phyloP scores from a whole-genome alignment of 2,329 filamentous ascomycete species.

The Neonectria coccinea region DNA sequence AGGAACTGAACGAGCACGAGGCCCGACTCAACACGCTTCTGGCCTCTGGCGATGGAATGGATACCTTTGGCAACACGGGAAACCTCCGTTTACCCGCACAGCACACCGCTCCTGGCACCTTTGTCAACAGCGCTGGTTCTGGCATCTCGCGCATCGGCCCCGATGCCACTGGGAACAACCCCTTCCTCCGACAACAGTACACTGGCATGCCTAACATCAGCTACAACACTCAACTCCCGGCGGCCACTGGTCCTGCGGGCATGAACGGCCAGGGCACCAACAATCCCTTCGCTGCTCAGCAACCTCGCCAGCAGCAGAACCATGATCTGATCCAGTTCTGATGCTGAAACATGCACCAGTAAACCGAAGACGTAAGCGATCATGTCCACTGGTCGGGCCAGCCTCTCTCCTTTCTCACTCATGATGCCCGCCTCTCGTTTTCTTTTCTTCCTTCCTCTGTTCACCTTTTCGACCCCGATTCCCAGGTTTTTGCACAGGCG shows the following conservation, averaged over 20 bases:
- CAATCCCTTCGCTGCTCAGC: conserved; percentile 69
- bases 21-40: conserved; percentile 88
- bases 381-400: neutral
- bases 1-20: conserved; percentile 71
- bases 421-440: conserved; percentile 28
- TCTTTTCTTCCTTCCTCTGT: conserved; percentile 34
- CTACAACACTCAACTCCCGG: conserved; percentile 65
- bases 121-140: conserved; percentile 93
- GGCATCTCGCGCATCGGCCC: conserved; percentile 77
- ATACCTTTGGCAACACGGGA: conserved; percentile 98
- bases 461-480: conserved; percentile 38
- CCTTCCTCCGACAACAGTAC: conserved; percentile 86
- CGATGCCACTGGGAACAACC: conserved; percentile 86
- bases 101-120: conserved; percentile 94
- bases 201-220: conserved; percentile 77
- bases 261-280: conserved; percentile 64
- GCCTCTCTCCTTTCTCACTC: neutral
- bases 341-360: conserved; percentile 24
- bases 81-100: conserved; percentile 95
- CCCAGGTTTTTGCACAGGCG: conserved; percentile 45
- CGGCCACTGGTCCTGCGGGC: conserved; percentile 67
- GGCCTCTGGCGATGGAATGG: conserved; percentile 88
- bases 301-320: conserved; percentile 62
- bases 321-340: conserved; percentile 75
- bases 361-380: conserved; percentile 5